phyloP scores from a whole-genome alignment of 495 filamentous ascomycete species.

The Penicillium nucicola region DNA sequence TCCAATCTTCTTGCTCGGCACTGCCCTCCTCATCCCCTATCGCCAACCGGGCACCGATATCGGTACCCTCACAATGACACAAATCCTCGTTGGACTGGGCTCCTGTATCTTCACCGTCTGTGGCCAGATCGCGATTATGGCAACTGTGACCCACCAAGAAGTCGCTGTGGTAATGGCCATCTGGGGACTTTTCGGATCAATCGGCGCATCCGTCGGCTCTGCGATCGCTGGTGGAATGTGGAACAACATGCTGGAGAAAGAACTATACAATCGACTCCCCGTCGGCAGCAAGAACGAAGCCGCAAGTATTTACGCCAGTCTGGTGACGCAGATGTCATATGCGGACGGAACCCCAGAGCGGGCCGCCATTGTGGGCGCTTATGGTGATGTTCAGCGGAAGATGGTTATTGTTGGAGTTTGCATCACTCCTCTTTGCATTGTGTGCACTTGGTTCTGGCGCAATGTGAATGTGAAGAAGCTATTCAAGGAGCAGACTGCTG shows the following conservation, averaged over 20 bases:
- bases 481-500: slow-evolving; percentile 18
- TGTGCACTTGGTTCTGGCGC: slow-evolving; percentile 43
- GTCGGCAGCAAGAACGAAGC: slow-evolving; percentile 29
- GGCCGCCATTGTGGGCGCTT: slow-evolving; percentile 50
- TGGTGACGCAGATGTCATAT: slow-evolving; percentile 49
- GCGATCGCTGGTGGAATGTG: slow-evolving; percentile 62
- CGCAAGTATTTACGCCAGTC: slow-evolving; percentile 42
- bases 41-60: slow-evolving; percentile 51
- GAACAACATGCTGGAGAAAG: slow-evolving; percentile 52
- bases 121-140: slow-evolving; percentile 64
- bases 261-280: slow-evolving; percentile 54
- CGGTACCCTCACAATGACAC: slow-evolving; percentile 64
- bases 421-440: slow-evolving; percentile 41
- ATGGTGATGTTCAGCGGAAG: slow-evolving; percentile 49
- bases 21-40: slow-evolving; percentile 60
- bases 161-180: slow-evolving; percentile 62
- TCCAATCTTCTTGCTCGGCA: slow-evolving; percentile 52
- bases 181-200: slow-evolving; percentile 52
- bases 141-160: slow-evolving; percentile 57
- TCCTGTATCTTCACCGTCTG: slow-evolving; percentile 55
- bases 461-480: slow-evolving; percentile 52
- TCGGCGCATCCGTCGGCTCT: slow-evolving; percentile 61
- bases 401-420: slow-evolving; percentile 50
- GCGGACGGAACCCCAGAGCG: slow-evolving; percentile 44
- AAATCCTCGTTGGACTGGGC: slow-evolving; percentile 64